Evolutionary conservation across 805 yeast genomes (phyloP).

Genomic region (Kregervanrija pseudodelftensis): DNA sequence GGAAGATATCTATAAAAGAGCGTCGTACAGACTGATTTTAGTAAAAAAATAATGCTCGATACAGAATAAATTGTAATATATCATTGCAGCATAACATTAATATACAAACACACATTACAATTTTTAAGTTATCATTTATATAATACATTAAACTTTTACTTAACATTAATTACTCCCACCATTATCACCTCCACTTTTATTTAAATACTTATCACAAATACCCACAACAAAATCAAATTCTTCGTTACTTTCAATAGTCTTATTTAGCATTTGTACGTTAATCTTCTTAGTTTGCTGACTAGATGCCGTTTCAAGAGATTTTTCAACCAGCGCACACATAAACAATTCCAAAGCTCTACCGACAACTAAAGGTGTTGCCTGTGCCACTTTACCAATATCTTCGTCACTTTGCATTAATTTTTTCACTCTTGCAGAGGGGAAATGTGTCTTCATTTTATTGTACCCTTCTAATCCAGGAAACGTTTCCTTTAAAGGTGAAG

Average conservation of each 20-base stretch:
- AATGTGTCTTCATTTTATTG: constrained; percentile 65
- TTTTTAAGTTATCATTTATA: no score
- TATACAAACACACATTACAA: no score
- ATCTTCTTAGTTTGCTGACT: constrained; percentile 71
- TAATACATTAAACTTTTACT: no score
- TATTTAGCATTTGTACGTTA: constrained; percentile 72
- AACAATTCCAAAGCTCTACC: constrained; percentile 92
- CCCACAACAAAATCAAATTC: constrained; percentile 91
- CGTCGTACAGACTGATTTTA: no score
- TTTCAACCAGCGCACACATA: constrained; percentile 82
- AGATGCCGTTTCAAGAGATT: constrained; percentile 71
- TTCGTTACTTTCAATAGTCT: constrained; percentile 79
- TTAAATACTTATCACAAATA: constrained; percentile 30
- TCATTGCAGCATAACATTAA: no score
- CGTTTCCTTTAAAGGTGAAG: not conserved
- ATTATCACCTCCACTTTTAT: constrained; percentile 5
- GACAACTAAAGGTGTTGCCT: constrained; percentile 96
- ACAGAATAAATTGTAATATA: no score
- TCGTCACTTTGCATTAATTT: constrained; percentile 97
- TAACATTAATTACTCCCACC: not conserved
- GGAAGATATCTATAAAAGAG: no score
- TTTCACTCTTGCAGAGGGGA: constrained; percentile 90
- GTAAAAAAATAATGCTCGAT: no score
- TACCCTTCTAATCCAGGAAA: constrained; percentile 25
- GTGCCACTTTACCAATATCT: constrained; percentile 97